Evolutionary conservation across 805 yeast species (phyloP).

Genomic region (Candida parachauliodes): DNA sequence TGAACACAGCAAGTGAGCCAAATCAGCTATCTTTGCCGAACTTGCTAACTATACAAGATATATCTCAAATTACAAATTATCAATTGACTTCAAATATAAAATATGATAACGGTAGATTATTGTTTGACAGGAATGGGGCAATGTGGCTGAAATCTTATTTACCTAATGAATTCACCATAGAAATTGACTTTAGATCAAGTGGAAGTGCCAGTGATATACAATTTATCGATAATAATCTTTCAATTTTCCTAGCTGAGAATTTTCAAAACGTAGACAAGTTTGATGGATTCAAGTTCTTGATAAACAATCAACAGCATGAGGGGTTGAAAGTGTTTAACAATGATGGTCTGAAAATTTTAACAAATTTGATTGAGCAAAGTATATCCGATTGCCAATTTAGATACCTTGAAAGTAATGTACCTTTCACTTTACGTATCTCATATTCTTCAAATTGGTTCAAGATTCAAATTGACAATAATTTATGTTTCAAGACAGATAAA

Average conservation of each 20-base stretch:
- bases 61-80: constrained; percentile 29
- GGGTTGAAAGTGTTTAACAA: constrained; percentile 57
- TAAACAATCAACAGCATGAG: constrained; percentile 49
- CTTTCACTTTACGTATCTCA: constrained; percentile 63
- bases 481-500: constrained; percentile 63
- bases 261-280: constrained; percentile 54
- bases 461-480: constrained; percentile 67
- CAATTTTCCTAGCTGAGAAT: constrained; percentile 18
- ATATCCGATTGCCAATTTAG: constrained; percentile 56
- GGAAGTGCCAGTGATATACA: constrained; percentile 27
- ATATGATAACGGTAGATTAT: constrained; percentile 70
- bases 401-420: constrained; percentile 68
- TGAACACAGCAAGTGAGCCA: not conserved
- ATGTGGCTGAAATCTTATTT: constrained; percentile 19
- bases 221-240: constrained; percentile 13
- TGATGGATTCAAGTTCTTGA: constrained; percentile 61
- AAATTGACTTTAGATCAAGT: constrained; percentile 58
- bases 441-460: constrained; percentile 52
- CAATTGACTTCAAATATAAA: constrained; percentile 61
- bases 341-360: constrained; percentile 47
- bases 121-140: constrained; percentile 16
- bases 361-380: constrained; percentile 28
- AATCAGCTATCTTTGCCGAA: constrained; percentile 29
- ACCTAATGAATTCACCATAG: constrained; percentile 51
- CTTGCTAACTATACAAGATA: constrained; percentile 22